Evolutionary conservation across 805 yeast species (phyloP).

Genomic region (Kodamaea jinghongensis): DNA sequence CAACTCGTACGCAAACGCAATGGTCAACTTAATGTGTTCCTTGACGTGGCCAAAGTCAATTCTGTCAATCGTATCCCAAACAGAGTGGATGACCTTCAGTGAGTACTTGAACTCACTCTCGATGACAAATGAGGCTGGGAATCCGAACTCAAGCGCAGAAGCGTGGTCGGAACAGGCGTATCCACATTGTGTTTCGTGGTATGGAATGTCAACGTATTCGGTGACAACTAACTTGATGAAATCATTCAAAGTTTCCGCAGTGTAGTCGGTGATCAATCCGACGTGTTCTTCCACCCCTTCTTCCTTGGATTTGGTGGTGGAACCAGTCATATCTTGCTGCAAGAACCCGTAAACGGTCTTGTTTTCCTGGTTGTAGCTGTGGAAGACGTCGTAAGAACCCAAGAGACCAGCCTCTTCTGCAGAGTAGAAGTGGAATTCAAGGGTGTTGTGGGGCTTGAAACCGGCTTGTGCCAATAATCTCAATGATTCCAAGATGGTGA

Average conservation of each 20-base stretch:
- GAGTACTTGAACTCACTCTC: conserved; percentile 68
- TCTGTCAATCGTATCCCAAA: conserved; percentile 76
- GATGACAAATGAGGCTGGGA: conserved; percentile 77
- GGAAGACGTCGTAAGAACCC: conserved; percentile 80
- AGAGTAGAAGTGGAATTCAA: conserved; percentile 92
- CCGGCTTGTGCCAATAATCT: conserved; percentile 44
- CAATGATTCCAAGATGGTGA: conserved; percentile 72
- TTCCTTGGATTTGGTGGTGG: conserved; percentile 49
- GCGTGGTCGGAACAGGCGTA: conserved; percentile 95
- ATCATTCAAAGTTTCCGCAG: conserved; percentile 50
- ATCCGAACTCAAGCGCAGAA: conserved; percentile 78
- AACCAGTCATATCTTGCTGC: conserved; percentile 96
- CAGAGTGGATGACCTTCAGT: conserved; percentile 72
- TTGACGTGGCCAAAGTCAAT: conserved; percentile 74
- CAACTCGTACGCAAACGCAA: conserved; percentile 74
- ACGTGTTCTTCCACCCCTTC: conserved; percentile 58
- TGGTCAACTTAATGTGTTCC: conserved; percentile 75
- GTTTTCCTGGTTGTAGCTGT: conserved; percentile 44
- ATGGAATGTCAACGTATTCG: conserved; percentile 64
- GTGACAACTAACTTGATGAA: conserved; percentile 63
- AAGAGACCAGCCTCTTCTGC: conserved; percentile 93
- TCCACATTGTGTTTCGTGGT: conserved; percentile 77
- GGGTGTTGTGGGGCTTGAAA: conserved; percentile 61
- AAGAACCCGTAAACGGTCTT: conserved; percentile 73
- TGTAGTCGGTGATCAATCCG: conserved; percentile 78